Base-by-base conservation (phyloP, 164 flowering plant genomes). In the Vitis rotundifolia region DNA sequence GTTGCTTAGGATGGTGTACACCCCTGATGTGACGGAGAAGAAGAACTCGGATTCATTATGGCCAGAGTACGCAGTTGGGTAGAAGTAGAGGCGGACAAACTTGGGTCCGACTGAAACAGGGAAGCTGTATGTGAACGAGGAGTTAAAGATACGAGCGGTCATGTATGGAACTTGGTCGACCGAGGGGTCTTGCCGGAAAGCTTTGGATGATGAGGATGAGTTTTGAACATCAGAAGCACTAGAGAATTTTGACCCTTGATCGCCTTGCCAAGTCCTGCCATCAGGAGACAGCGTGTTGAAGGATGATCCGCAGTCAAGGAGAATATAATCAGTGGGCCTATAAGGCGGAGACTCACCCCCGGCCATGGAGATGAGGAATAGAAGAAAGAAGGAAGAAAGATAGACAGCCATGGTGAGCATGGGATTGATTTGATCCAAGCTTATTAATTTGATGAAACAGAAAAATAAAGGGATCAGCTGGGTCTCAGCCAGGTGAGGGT, bases 81-180 rank as follows among this genome's bases (percentile, higher is more conserved):
- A 57, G 57, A 83, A 83, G 69, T 78, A 73, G 4, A 83, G 49
- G 10, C 86, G 80, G 49, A 83, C 10, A 56, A 81, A 76, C 56
- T 74, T 83, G 1, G 14, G 76, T 14, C 85, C 83, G n/a, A 62
- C 11, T 3, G 59, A 31, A 58, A 79, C 61, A 9, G 73, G 77
- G 53, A 82, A 82, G 3, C 29, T 26, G 68, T 82, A 80, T n/a
- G 73, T 70, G 64, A 82, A 75, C 8, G 11, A 29, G n/a, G 75
- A 13, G 2, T 14, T 67, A 11, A 65, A 72, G 66, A 77, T 49
- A n/a, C 83, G 68, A 3, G 85, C 81, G 1, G 77, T 77, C 68
- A 15, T 51, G 70, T 70, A 77, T 1, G 85, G 85, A 48, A 79
- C 70, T 29, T 10, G 16, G 6, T 18, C 1, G 6, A 55, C 76